These are phyloP conservation scores for Solanum gandarillasii DNA, from an alignment of 257 asterid species.

Conservation along the genomic window DNA sequence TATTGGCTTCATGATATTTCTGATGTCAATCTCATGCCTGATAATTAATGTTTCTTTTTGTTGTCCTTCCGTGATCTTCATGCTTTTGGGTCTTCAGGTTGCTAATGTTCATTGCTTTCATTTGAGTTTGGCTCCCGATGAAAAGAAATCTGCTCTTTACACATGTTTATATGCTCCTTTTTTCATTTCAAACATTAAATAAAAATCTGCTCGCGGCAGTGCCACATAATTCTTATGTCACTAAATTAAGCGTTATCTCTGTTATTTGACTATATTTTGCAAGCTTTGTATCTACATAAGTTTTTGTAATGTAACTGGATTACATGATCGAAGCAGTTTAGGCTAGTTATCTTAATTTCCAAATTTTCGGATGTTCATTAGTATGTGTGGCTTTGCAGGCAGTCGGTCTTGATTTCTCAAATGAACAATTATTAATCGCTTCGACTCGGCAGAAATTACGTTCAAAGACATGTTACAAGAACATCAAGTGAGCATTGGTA, in stretches of 20 bases:
- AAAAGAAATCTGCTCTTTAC: not conserved
- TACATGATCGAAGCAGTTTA: not conserved
- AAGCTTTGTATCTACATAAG: not conserved
- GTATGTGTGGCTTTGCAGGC: slow-evolving; percentile 29
- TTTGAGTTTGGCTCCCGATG: not conserved
- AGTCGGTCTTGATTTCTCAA: slow-evolving; percentile 79
- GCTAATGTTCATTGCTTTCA: not conserved
- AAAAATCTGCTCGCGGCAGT: not conserved
- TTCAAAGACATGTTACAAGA: slow-evolving; percentile 55
- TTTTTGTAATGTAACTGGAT: not conserved
- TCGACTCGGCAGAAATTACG: slow-evolving; percentile 54
- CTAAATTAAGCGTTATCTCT: not conserved
- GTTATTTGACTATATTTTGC: not conserved
- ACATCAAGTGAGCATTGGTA: slow-evolving; percentile 58
- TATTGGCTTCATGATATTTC: not conserved
- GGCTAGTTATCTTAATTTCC: not conserved
- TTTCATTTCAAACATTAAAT: not conserved
- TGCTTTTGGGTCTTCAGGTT: not conserved
- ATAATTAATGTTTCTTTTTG: not conserved
- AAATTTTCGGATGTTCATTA: not conserved
- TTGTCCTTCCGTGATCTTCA: not conserved
- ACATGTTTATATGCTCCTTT: not conserved
- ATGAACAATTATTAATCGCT: slow-evolving; percentile 62
- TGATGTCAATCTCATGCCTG: not conserved
- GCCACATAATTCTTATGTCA: not conserved